A percentile compares a stretch with the other conserved stretches of the same genome.
Evolutionary conservation across 1,284 basidiomycete genomes (phyloP).

Genomic region (Inonotus obliquus): DNA sequence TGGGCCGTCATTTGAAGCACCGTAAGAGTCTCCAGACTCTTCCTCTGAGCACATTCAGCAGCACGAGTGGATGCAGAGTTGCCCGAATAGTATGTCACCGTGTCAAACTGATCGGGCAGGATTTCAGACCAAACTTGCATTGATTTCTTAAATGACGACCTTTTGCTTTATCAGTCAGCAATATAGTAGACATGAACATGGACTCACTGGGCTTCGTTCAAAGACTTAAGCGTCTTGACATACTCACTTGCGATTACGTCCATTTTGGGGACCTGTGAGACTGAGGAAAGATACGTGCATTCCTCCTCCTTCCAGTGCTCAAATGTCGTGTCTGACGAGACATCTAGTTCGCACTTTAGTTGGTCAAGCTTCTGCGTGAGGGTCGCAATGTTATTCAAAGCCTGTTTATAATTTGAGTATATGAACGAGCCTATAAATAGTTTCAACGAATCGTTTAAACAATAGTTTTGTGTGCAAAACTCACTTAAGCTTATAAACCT

Average conservation of each 20-base stretch:
- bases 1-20: conserved; percentile 1
- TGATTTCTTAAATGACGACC: too few relatives aligned
- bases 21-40: conserved; percentile 3
- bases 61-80: not conserved
- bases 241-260: not conserved
- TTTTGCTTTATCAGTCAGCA: too few relatives aligned
- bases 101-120: too few relatives aligned
- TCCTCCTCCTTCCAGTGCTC: conserved; percentile 4
- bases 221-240: not conserved
- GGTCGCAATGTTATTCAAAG: too few relatives aligned
- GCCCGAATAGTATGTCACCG: not conserved
- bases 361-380: too few relatives aligned
- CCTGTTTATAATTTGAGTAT: too few relatives aligned
- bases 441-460: not conserved
- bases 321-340: too few relatives aligned
- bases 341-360: too few relatives aligned
- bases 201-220: conserved; percentile 3
- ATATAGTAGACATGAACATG: too few relatives aligned
- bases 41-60: not conserved
- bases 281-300: not conserved
- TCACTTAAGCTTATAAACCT: conserved; percentile 26
- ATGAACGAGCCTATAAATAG: conserved; percentile 2
- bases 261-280: not conserved
- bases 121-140: too few relatives aligned
- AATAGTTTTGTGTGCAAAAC: conserved; percentile 20